Percentiles rank a stretch among this genome's conserved stretches.
These are phyloP conservation scores for Globisporangium okanoganense DNA, from an alignment of 352 stramenopile species.

Conservation along the genomic window DNA sequence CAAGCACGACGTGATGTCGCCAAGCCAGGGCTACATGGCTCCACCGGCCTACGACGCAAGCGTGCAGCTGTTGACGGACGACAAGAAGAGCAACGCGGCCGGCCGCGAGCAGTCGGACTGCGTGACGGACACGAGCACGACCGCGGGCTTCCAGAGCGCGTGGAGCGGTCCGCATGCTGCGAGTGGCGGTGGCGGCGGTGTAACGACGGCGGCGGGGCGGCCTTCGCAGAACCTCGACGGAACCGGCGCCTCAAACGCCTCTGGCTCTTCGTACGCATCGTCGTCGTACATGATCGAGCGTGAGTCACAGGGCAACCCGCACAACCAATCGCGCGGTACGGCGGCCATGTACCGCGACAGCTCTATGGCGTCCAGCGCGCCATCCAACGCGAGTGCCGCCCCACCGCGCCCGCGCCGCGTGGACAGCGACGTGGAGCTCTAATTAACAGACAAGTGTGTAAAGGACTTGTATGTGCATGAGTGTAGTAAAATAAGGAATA, in stretches of 20 bases:
- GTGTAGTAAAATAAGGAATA: not conserved
- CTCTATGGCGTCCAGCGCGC: slow-evolving; percentile 17
- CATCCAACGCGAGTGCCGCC: slow-evolving; percentile 1
- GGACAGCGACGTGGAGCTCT: slow-evolving; percentile 67
- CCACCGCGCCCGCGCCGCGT: slow-evolving; percentile 28
- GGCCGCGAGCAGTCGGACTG: slow-evolving; percentile 18
- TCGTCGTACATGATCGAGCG: slow-evolving; percentile 20
- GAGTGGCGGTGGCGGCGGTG: not conserved
- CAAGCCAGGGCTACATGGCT: slow-evolving; percentile 28
- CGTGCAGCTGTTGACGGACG: slow-evolving; percentile 24
- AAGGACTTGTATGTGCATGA: not conserved
- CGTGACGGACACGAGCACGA: slow-evolving; percentile 16
- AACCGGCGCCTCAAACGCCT: slow-evolving; percentile 17
- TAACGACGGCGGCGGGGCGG: not conserved
- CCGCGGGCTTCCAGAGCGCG: slow-evolving; percentile 22
- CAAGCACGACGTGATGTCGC: slow-evolving; percentile 17
- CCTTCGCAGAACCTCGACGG: slow-evolving; percentile 14
- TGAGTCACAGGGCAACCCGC: slow-evolving; percentile 6
- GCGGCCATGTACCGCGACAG: slow-evolving; percentile 13
- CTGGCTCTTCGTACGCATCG: slow-evolving; percentile 17
- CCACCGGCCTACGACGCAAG: slow-evolving; percentile 48
- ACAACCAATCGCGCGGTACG: slow-evolving; percentile 34
- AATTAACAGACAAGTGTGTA: slow-evolving; percentile 7
- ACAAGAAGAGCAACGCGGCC: slow-evolving; percentile 17
- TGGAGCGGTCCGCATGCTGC: slow-evolving; percentile 8